These are phyloP conservation scores for Omphalea diandra DNA, from an alignment of 441 rosid genomes.

Conservation along the genomic window DNA sequence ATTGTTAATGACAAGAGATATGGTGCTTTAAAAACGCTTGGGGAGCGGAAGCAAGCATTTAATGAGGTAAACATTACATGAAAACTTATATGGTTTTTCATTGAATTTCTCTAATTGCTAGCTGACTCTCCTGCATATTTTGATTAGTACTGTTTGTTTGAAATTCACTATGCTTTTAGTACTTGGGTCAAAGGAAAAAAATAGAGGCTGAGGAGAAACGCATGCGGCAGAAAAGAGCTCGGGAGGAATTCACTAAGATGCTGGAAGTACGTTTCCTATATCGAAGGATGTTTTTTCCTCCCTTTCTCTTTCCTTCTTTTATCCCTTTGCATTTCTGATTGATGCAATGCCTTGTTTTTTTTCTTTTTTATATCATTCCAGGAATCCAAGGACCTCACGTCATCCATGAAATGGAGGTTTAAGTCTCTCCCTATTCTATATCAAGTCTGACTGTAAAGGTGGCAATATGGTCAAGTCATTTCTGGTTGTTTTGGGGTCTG, in stretches of 20 bases:
- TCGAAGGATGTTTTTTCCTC: constrained; percentile 2
- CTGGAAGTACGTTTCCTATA: constrained; percentile 64
- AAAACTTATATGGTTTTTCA: constrained; percentile 6
- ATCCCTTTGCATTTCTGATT: constrained; percentile 21
- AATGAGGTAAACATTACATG: constrained; percentile 66
- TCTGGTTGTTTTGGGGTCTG: neutral
- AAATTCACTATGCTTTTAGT: constrained; percentile 37
- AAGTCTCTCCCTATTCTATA: constrained; percentile 21
- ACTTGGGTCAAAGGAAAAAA: constrained; percentile 95
- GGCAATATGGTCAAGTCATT: neutral
- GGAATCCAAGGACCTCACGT: constrained; percentile 86
- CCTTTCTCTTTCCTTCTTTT: neutral
- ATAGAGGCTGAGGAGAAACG: constrained; percentile 97
- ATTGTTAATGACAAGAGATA: constrained; percentile 86
- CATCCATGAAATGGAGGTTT: constrained; percentile 93
- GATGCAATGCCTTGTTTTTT: constrained; percentile 13
- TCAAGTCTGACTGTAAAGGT: constrained; percentile 10
- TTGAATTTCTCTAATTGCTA: constrained; percentile 9
- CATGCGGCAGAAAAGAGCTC: constrained; percentile 88
- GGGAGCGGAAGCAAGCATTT: constrained; percentile 98
- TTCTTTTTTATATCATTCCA: constrained; percentile 37
- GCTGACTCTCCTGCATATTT: neutral
- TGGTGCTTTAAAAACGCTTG: constrained; percentile 86
- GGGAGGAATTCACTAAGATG: constrained; percentile 91
- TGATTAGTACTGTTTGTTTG: neutral